Conservation (phyloP, 2,329 filamentous ascomycete species). For the Fusarium penzigii region DNA sequence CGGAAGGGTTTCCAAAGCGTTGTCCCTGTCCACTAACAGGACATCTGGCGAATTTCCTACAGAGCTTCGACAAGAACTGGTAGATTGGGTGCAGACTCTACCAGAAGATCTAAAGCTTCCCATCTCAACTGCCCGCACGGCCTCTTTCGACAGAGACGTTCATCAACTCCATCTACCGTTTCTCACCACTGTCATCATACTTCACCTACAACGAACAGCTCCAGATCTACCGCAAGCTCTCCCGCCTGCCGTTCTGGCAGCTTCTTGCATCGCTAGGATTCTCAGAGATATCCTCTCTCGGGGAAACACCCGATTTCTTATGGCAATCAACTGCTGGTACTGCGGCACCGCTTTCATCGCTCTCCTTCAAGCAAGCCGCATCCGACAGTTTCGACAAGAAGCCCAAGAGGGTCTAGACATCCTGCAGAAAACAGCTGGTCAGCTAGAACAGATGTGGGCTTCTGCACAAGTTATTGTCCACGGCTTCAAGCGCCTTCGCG, state of each 20-base stretch:
- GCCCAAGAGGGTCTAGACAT: slow-evolving; percentile 21
- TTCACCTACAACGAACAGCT: slow-evolving; percentile 38
- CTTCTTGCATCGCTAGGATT: slow-evolving; percentile 21
- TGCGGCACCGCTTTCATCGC: slow-evolving; percentile 43
- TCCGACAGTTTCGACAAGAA: slow-evolving; percentile 19
- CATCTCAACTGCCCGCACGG: slow-evolving; percentile 16
- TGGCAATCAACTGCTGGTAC: slow-evolving; percentile 46
- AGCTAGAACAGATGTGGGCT: slow-evolving; percentile 26
- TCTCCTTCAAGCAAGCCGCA: slow-evolving; percentile 37
- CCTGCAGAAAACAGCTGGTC: slow-evolving; percentile 16
- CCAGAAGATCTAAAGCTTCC: slow-evolving; percentile 19
- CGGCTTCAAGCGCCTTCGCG: slow-evolving; percentile 21
- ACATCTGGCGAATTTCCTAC: slow-evolving; percentile 9
- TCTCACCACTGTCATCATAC: slow-evolving; percentile 42
- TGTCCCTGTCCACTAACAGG: slow-evolving; percentile 23
- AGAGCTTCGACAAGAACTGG: slow-evolving; percentile 17
- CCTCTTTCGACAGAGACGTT: slow-evolving; percentile 41
- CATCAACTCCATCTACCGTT: slow-evolving; percentile 45
- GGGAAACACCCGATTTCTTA: slow-evolving; percentile 41
- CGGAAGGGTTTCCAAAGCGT: slow-evolving; percentile 40
- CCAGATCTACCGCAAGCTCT: slow-evolving; percentile 35
- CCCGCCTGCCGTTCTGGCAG: slow-evolving; percentile 18
- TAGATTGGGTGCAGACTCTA: slow-evolving; percentile 16
- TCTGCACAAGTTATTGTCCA: slow-evolving; percentile 22
- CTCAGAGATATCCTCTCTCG: slow-evolving; percentile 40